phyloP scores from a whole-genome alignment of 2,329 filamentous ascomycete species.

The Talaromyces piceae region DNA sequence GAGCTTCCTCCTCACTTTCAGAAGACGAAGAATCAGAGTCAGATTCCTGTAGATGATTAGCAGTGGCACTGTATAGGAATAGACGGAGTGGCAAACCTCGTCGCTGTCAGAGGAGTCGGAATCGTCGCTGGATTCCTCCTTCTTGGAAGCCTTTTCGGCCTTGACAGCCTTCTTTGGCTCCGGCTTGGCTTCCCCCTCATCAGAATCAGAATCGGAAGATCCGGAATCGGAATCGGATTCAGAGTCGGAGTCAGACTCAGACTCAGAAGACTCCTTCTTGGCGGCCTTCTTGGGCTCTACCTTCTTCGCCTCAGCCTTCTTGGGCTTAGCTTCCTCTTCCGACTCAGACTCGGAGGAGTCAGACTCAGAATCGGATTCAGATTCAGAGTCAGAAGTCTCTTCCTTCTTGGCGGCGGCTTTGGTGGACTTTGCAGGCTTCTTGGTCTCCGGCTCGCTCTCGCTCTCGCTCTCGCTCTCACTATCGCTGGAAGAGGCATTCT shows the following conservation, averaged over 20 bases:
- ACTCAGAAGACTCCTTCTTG: conserved; percentile 25
- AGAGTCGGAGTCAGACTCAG: conserved; percentile 16
- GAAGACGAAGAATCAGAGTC: conserved; percentile 10
- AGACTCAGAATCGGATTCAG: conserved; percentile 28
- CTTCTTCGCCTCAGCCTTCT: conserved; percentile 16
- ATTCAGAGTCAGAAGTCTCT: conserved; percentile 24
- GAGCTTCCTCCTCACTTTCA: conserved; percentile 19
- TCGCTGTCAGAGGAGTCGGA: conserved; percentile 17
- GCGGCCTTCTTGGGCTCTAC: conserved; percentile 9
- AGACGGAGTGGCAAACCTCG: conserved; percentile 6
- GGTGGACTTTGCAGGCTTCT: conserved; percentile 23
- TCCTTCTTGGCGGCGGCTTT: conserved; percentile 23
- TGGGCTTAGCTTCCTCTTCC: conserved; percentile 11
- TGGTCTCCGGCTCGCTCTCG: conserved; percentile 28
- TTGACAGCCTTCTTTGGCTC: conserved; percentile 9
- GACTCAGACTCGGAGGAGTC: conserved; percentile 25
- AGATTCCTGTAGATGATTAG: conserved; percentile 16
- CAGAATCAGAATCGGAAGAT: conserved; percentile 19
- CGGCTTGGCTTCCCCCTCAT: conserved; percentile 12
- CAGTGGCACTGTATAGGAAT: not conserved
- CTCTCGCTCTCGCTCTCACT: conserved; percentile 30
- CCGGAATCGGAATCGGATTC: conserved; percentile 16
- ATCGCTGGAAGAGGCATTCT: conserved; percentile 17
- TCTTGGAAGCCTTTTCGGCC: conserved; percentile 14
- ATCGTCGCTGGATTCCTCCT: conserved; percentile 17